These are phyloP conservation scores for Plectranthus barbatus DNA, from an alignment of 257 asterid genomes.

Conservation along the genomic window DNA sequence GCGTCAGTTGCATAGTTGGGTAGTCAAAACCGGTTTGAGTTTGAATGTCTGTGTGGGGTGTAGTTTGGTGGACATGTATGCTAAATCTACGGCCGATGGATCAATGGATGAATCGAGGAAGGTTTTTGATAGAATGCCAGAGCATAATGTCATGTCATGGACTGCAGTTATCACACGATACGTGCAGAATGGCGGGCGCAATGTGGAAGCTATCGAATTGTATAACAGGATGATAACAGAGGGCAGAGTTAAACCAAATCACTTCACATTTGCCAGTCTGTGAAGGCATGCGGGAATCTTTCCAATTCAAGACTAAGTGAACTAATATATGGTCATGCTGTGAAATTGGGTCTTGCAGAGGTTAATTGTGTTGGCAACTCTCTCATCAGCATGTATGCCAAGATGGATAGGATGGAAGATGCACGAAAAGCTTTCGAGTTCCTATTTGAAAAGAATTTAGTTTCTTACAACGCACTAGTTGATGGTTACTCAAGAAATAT, in stretches of 20 bases:
- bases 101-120: slow-evolving; percentile 56
- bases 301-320: slow-evolving; percentile 49
- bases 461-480: slow-evolving; percentile 61
- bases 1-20: slow-evolving; percentile 57
- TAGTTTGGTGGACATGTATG: slow-evolving; percentile 86
- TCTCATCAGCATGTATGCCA: slow-evolving; percentile 70
- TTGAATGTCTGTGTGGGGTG: slow-evolving; percentile 86
- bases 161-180: slow-evolving; percentile 72
- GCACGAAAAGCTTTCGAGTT: slow-evolving; percentile 74
- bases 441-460: slow-evolving; percentile 66
- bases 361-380: slow-evolving; percentile 80
- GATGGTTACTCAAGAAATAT: slow-evolving; percentile 49
- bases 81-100: slow-evolving; percentile 43
- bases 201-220: slow-evolving; percentile 57
- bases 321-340: slow-evolving; percentile 52
- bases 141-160: slow-evolving; percentile 95
- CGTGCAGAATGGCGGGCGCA: slow-evolving; percentile 48
- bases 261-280: slow-evolving; percentile 68
- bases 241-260: slow-evolving; percentile 67
- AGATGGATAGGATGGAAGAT: slow-evolving; percentile 63
- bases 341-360: slow-evolving; percentile 59
- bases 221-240: slow-evolving; percentile 58
- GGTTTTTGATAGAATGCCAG: slow-evolving; percentile 65
- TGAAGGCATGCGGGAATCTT: slow-evolving; percentile 70
- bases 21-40: slow-evolving; percentile 49